These are phyloP conservation scores for Rhodotorula paludigena DNA, from an alignment of 768 basidiomycete genomes.

Conservation along the genomic window DNA sequence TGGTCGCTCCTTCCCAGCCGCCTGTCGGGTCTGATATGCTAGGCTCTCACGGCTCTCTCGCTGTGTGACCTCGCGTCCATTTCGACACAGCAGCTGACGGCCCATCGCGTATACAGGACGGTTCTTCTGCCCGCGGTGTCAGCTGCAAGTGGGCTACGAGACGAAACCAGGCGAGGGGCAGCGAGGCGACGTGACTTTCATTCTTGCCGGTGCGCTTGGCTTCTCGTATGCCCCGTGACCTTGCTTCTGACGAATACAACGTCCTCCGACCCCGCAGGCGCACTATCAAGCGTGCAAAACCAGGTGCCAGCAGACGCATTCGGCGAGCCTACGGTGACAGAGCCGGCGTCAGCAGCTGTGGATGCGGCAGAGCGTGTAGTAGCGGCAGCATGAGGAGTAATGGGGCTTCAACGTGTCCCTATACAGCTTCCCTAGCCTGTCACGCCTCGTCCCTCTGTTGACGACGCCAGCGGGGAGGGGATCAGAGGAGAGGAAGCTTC, in stretches of 20 bases:
- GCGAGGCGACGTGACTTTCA: constrained; percentile 28
- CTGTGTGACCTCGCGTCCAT: too few relatives aligned
- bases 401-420: too few relatives aligned
- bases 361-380: background rate
- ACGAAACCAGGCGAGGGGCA: constrained; percentile 21
- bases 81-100: too few relatives aligned
- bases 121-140: constrained; percentile 32
- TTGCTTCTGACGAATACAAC: background rate
- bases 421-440: too few relatives aligned
- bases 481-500: too few relatives aligned
- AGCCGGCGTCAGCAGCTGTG: background rate
- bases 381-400: background rate
- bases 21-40: too few relatives aligned
- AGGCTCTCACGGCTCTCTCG: too few relatives aligned
- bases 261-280: background rate
- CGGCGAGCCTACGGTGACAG: background rate
- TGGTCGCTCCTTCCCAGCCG: background rate
- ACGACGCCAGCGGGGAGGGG: too few relatives aligned
- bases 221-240: too few relatives aligned
- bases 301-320: constrained; percentile 21
- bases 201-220: constrained; percentile 13
- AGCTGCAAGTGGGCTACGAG: constrained; percentile 30
- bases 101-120: constrained; percentile 25
- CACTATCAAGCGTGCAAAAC: constrained; percentile 23
- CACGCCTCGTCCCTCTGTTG: too few relatives aligned